Evolutionary conservation across 768 basidiomycete species (phyloP).

Genomic region (Mycena indigotica): DNA sequence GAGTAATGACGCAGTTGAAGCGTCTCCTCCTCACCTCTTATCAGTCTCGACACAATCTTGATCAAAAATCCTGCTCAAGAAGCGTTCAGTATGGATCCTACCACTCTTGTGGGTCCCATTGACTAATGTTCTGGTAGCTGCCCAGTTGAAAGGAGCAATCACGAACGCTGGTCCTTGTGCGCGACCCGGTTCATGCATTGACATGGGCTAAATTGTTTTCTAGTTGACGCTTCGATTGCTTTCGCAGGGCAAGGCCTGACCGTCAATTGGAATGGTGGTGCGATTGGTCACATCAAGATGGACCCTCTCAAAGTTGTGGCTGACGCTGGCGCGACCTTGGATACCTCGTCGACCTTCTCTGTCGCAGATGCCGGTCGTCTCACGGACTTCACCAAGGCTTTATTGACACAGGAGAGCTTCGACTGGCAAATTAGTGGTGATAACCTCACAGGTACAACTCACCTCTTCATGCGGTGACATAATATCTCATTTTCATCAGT

Average conservation of each 20-base stretch:
- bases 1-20: too few species aligned
- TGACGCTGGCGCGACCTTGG: slow-evolving; percentile 65
- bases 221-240: slow-evolving; percentile 68
- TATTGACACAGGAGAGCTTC: slow-evolving; percentile 67
- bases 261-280: slow-evolving; percentile 59
- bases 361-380: slow-evolving; percentile 60
- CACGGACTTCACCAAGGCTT: slow-evolving; percentile 65
- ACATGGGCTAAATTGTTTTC: slow-evolving; percentile 12
- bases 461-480: neutral
- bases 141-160: slow-evolving; percentile 61
- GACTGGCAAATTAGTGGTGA: slow-evolving; percentile 69
- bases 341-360: slow-evolving; percentile 55
- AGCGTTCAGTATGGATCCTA: slow-evolving; percentile 51
- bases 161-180: slow-evolving; percentile 73
- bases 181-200: slow-evolving; percentile 25
- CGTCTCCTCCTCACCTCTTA: slow-evolving; percentile 52
- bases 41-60: slow-evolving; percentile 59
- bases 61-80: slow-evolving; percentile 60
- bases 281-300: slow-evolving; percentile 64
- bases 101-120: neutral
- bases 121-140: slow-evolving; percentile 36
- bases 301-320: slow-evolving; percentile 57
- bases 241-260: slow-evolving; percentile 60
- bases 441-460: slow-evolving; percentile 57
- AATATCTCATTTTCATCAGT: slow-evolving; percentile 39